Conservation (phyloP, 192 early-diverging fungal species). For the Coemansia sp. region DNA sequence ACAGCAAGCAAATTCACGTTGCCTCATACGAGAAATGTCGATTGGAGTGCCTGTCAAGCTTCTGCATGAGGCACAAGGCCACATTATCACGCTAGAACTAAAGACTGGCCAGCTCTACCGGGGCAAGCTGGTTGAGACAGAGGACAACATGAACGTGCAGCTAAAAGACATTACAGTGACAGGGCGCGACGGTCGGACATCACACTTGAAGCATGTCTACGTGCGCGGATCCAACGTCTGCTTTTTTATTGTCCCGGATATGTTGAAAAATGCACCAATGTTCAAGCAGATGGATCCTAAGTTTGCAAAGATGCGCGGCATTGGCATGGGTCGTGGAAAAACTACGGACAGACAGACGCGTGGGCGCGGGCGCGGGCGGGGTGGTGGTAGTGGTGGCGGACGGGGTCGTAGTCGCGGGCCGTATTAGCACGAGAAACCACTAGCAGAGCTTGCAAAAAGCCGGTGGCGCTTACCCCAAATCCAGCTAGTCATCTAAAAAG, state of each 20-base stretch:
- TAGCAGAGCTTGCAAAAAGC: neutral
- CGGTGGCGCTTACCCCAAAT: neutral
- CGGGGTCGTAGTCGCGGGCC: slow-evolving; percentile 32
- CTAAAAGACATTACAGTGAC: slow-evolving; percentile 92
- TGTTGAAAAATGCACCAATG: slow-evolving; percentile 99
- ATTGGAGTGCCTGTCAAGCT: slow-evolving; percentile 94
- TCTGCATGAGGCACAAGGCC: slow-evolving; percentile 96
- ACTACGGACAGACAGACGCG: slow-evolving; percentile 14
- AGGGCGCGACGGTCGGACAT: slow-evolving; percentile 83
- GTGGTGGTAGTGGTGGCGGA: slow-evolving; percentile 12
- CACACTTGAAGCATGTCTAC: slow-evolving; percentile 94
- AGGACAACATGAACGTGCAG: slow-evolving; percentile 99
- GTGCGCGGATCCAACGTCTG: slow-evolving; percentile 89
- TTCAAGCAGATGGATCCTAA: slow-evolving; percentile 89
- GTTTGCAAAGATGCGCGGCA: slow-evolving; percentile 50
- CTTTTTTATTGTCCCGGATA: slow-evolving; percentile 98
- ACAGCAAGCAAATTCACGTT: neutral
- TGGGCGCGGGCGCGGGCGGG: slow-evolving; percentile 21
- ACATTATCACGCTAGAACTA: slow-evolving; percentile 92
- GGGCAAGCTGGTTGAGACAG: slow-evolving; percentile 90
- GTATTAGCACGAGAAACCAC: slow-evolving; percentile 8
- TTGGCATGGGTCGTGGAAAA: slow-evolving; percentile 55
- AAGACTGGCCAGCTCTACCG: slow-evolving; percentile 94
- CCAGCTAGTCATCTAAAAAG: neutral
- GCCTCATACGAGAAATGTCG: slow-evolving; percentile 59